Base-by-base conservation (phyloP, 1,284 basidiomycete species). In the Trichosporon sp. region DNA sequence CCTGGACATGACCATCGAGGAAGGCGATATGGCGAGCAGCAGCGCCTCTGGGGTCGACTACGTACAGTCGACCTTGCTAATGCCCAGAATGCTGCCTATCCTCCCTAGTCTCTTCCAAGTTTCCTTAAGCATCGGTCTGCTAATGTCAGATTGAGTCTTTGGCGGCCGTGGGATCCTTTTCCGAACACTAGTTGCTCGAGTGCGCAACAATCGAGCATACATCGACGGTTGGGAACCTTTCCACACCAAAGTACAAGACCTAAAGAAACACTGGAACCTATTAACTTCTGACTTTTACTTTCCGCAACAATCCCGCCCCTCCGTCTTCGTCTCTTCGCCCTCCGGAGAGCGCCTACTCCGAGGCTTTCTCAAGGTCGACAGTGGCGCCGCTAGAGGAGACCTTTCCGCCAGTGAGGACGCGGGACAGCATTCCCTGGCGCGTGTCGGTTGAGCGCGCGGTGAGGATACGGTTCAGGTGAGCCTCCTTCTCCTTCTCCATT, bases 381-480 rank as follows among this genome's bases (percentile, higher is more conserved):
- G 14, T 14, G 8, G 26, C 26, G 19, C 35, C n/a, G 14, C 8
- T 54, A 3, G 46, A 51, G 7, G 46, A 67, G 12, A 56, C 11
- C 59, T 37, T 38, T 4, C 35, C 51, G 12, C 51, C 48, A 3
- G 40, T 56, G 26, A 38, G 19, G n/a, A 26, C 26, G 26, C 31
- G 56, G 5, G 38, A n/a, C 40, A 46, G 65, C 19, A 38, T 32
- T 1, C 43, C 43, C 43, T 8, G 43, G 21, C 43, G 37, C 26
- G 19, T 48, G 11, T 40, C 40, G 21, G 66, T 67, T 1, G 68
- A 54, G n/a, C 11, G 71, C 56, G 68, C 37, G 19, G 11, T 74
- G 73, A 68, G 63, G 48, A 56, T 65, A 46, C 68, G 78, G 76
- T 56, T 37, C 14, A 66, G 38, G 21, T 61, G 68, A 4, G 66